Base-by-base conservation (phyloP, 371 early-diverging fungal genomes). In the Lichtheimia corymbifera region DNA sequence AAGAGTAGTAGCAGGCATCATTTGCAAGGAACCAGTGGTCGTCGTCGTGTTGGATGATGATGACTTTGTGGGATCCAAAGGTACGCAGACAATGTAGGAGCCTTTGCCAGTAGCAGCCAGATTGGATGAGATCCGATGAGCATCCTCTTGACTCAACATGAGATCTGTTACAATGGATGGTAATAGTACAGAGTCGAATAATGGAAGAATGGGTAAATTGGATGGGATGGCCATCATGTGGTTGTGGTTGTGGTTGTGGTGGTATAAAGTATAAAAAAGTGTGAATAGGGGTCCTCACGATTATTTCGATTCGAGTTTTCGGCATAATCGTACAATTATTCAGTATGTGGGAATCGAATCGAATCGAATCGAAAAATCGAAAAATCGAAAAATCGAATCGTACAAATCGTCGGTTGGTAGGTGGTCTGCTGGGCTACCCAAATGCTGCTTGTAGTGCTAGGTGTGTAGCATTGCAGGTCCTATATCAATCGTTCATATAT, bases 1-100 rank as follows among this genome's bases (percentile, higher is more conserved):
- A 11, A 35, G 35, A 0, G 35, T 35, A 11, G 35, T 35, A 9
- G 35, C 35, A 27, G 18, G 18, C 22, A 18, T 22, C n/a, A 47
- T 22, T 41, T 35, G 53, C 27, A 28, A 14, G 15, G 20, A 5
- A 27, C 44, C 17, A 14, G 42, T 54, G 25, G 50, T 25, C 13
- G 6, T 18, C 18, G 28, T 43, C 28, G 28, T 4, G 4, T 4
- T 28, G 7, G 28, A 28, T 28, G 28, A 43, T 43, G 6, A 43
- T 43, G 6, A 35, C 44, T 56, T 28, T 4, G 35, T 35, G 9
- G 35, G 35, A 35, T 35, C 35, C 25, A 70, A 25, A 0, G 74
- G 74, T 9, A 77, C 56, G 30, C 74, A 77, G 6, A 71, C 55
- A 15, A 77, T 58, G 47, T 71, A 66, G 41, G 28, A 9, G n/a